Base-by-base conservation (phyloP, 1,139 yeast species). In the Debaryomyces subglobosus region DNA sequence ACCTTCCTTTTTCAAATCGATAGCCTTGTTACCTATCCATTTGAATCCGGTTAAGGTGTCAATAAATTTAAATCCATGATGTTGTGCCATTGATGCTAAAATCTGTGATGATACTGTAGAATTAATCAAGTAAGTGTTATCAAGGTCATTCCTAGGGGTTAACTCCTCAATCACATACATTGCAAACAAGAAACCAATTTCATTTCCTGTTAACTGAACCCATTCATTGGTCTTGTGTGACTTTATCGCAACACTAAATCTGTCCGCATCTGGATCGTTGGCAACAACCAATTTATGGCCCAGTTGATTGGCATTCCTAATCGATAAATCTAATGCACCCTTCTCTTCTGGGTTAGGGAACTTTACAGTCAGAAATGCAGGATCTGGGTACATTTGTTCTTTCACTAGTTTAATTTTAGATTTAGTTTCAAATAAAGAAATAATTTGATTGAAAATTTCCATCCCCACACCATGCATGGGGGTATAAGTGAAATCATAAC, bases 341-440 rank as follows among this genome's bases (percentile, higher is more conserved):
- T 83, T 81, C 61, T 94, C 99, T 66, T 94, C 99, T 0, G 99
- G 99, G 59, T 94, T 94, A 3, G 99, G 99, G 61, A 94, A 94
- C 42, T 68, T 69, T 7, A 92, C 97, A 0, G 97, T 89, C 1
- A 91, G 81, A 62, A 94, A 94, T 25, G 75, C 79, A 0, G 98
- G 96, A 65, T 94, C 92, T 0, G 98, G 97, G 0, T 54, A 30
- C 3, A 76, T 74, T 63, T 94, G 99, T 55, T 82, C 81, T 2
- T 62, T 55, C 0, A 86, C 92, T 3, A 61, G 58, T 2, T 59
- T 49, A 49, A 72, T 59, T 1, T 53, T 46, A 9, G 53, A 45
- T 9, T 56, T 18, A 10, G 40, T 71, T 2, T 71, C 67, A 29
- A 82, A 63, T 36, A 65, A 64, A 7, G 63, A 64, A 39, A 63